A percentile compares a stretch with the other conserved stretches of the same genome.
These are phyloP conservation scores for Solanum chmielewskii DNA, from an alignment of 257 asterid species.

Conservation along the genomic window DNA sequence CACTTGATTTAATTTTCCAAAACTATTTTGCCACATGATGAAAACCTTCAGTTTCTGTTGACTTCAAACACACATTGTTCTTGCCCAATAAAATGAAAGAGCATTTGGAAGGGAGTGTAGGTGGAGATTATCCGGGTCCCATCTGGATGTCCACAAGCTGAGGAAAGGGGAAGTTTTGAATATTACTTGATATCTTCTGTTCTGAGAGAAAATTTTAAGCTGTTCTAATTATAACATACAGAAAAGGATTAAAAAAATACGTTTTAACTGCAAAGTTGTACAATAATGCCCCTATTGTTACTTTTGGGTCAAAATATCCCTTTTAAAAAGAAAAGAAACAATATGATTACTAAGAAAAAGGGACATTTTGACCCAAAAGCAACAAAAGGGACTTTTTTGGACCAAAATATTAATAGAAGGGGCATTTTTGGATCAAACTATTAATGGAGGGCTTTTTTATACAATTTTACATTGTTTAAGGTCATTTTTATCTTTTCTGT, in stretches of 20 bases:
- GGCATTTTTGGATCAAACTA: background rate
- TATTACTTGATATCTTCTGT: background rate
- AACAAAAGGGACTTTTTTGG: background rate
- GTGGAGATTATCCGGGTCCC: background rate
- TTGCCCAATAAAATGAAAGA: background rate
- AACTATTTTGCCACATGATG: background rate
- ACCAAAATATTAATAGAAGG: background rate
- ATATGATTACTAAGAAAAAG: background rate
- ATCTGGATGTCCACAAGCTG: background rate
- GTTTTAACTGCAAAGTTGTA: background rate
- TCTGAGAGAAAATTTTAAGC: background rate
- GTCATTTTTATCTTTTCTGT: background rate
- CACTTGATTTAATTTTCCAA: background rate
- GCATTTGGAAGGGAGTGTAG: background rate
- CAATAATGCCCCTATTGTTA: background rate
- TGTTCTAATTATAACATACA: background rate
- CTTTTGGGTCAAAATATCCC: background rate
- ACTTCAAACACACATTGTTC: background rate
- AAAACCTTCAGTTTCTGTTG: background rate
- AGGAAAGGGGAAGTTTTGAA: background rate
- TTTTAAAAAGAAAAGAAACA: background rate
- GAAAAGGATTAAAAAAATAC: background rate
- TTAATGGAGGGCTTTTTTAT: background rate
- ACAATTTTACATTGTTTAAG: background rate
- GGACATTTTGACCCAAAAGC: background rate